Conservation (phyloP, 78 protist species). For the Isochrysis galbana region DNA sequence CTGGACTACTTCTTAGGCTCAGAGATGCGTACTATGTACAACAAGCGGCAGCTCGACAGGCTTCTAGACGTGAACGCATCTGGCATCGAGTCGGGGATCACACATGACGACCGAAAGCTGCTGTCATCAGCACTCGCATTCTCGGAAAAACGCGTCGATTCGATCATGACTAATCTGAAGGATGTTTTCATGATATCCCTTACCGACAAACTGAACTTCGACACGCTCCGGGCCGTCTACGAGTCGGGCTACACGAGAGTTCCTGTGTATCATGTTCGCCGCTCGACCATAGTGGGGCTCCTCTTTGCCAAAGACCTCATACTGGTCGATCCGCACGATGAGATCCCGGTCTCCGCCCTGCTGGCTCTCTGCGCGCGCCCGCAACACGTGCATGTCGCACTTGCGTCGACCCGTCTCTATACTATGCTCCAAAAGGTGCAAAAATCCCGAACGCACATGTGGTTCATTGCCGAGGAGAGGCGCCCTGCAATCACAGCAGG, state of each 20-base stretch:
- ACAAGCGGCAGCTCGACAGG: slow-evolving; percentile 60
- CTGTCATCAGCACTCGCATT: slow-evolving; percentile 78
- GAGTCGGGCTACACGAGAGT: slow-evolving; percentile 83
- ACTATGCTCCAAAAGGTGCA: background rate
- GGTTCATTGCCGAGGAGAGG: background rate
- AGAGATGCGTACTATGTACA: slow-evolving; percentile 79
- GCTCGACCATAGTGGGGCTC: slow-evolving; percentile 71
- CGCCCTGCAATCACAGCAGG: background rate
- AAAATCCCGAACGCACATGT: background rate
- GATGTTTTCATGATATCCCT: slow-evolving; percentile 74
- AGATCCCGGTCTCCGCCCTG: slow-evolving; percentile 44
- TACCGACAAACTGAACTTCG: slow-evolving; percentile 51
- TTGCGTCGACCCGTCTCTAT: background rate
- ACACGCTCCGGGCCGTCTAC: slow-evolving; percentile 55
- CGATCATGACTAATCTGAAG: slow-evolving; percentile 79
- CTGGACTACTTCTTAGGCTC: slow-evolving; percentile 83
- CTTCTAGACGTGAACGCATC: slow-evolving; percentile 65
- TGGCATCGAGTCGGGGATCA: slow-evolving; percentile 57
- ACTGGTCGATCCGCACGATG: slow-evolving; percentile 81
- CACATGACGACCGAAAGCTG: slow-evolving; percentile 61
- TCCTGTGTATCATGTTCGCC: slow-evolving; percentile 75
- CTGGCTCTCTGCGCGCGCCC: background rate
- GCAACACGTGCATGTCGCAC: background rate
- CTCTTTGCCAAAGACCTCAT: slow-evolving; percentile 81
- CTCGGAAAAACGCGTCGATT: slow-evolving; percentile 36